Evolutionary conservation across 1,139 yeast genomes (phyloP), one percentile per base, ranked within the genome.

Genomic region (Blastobotrys indianensis): DNA sequence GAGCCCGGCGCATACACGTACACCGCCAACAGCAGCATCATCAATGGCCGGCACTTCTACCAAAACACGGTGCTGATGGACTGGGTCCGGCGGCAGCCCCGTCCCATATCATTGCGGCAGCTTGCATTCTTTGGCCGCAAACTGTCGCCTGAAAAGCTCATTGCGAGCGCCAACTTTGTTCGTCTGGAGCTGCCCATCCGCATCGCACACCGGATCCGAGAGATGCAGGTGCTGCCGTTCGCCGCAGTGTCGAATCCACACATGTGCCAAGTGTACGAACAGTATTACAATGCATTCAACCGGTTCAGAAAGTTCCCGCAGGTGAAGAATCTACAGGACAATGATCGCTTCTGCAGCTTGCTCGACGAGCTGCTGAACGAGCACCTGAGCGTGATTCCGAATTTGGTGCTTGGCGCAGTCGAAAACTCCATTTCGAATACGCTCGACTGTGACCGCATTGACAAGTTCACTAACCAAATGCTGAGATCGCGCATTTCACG

Each of bases 371-470:
- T 88, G 52, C 68, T 90, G 54, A 72, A 73, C 16, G 90, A 84
- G 62, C 95, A 90, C 65, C 73, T 86, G 41, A 70, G 82, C 49
- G 85, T 87, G 55, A 72, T 90, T 50, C 92, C 97, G 1, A 92
- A 88, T 61, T 70, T 90, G 51, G 84, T 90, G 74, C 85, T 87
- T 90, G 97, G 97, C 2, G 88, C 94, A 0, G 70, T 88, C 47
- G 97, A 90, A 59, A 83, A 85, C 46, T 77, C 88, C 11, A 78
- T 82, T 40, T 66, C 82, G 39, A 73, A 77, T 37, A 71, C 78
- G 33, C 73, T 84, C 56, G 82, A 87, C 1, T 80, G 79, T 47
- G 65, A 70, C 1, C 71, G 80, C 41, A 66, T 90, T 54, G 96
- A 90, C 61, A 69, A 67, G 25, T 78, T 88, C 57, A 79, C 88